Percentiles rank a stretch among this genome's conserved stretches.
Evolutionary conservation across 108 stramenopile genomes (phyloP).

Genomic region (Skeletonema menzelii): DNA sequence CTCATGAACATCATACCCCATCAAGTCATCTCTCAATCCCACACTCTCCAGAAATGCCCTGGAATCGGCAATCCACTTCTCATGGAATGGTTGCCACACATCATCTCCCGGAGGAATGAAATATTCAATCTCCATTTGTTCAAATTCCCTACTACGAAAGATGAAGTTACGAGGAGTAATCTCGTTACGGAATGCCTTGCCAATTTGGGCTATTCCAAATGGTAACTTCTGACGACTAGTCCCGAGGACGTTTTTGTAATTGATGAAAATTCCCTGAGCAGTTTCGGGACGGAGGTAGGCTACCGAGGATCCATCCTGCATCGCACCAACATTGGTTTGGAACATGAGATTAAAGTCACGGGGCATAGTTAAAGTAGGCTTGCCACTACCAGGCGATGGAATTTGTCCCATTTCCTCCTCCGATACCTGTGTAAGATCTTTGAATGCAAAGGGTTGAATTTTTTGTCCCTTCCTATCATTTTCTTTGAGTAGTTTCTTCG

Average conservation of each 20-base stretch:
- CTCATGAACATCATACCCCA: slow-evolving; percentile 92
- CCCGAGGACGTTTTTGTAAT: slow-evolving; percentile 90
- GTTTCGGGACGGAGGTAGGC: slow-evolving; percentile 98
- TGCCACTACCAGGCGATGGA: slow-evolving; percentile 89
- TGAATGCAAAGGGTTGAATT: slow-evolving; percentile 66
- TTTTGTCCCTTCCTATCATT: slow-evolving; percentile 44
- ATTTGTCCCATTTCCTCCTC: slow-evolving; percentile 81
- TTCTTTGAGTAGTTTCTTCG: slow-evolving; percentile 69
- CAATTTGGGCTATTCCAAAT: slow-evolving; percentile 96
- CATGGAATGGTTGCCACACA: slow-evolving; percentile 79
- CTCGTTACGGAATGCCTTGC: slow-evolving; percentile 98
- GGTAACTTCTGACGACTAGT: slow-evolving; percentile 87
- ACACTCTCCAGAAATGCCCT: slow-evolving; percentile 71
- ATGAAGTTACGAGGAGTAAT: slow-evolving; percentile 97
- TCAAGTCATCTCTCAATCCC: slow-evolving; percentile 82
- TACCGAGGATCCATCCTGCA: slow-evolving; percentile 69
- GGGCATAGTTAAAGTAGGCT: slow-evolving; percentile 91
- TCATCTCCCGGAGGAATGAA: slow-evolving; percentile 90
- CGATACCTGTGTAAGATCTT: slow-evolving; percentile 78
- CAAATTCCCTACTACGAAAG: slow-evolving; percentile 97
- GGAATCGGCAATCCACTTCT: slow-evolving; percentile 85
- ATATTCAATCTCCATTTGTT: slow-evolving; percentile 98
- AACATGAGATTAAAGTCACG: slow-evolving; percentile 99
- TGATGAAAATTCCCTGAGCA: slow-evolving; percentile 97
- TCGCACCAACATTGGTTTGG: slow-evolving; percentile 92